phyloP scores from a whole-genome alignment of 495 filamentous ascomycete species.

The Aspergillus sclerotioniger region DNA sequence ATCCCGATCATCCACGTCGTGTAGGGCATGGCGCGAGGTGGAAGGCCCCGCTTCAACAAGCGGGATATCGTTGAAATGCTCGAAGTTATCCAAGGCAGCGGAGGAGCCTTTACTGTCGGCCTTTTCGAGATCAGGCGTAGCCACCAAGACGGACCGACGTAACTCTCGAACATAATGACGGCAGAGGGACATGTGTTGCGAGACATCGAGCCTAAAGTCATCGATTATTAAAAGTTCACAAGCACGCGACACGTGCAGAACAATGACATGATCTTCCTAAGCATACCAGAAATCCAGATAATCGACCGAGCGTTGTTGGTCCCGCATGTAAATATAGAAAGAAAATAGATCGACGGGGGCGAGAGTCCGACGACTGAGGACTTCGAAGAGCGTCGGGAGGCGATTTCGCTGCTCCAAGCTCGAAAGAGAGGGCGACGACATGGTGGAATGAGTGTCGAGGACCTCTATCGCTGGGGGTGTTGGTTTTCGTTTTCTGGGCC shows the following conservation, averaged over 20 bases:
- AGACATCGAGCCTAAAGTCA: slow-evolving; percentile 85
- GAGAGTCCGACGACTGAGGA: slow-evolving; percentile 84
- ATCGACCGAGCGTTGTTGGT: slow-evolving; percentile 95
- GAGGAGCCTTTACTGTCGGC: slow-evolving; percentile 80
- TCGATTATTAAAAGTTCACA: neutral
- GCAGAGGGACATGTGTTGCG: slow-evolving; percentile 97
- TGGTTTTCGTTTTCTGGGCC: slow-evolving; percentile 6
- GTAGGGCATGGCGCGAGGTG: slow-evolving; percentile 28
- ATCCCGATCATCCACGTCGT: slow-evolving; percentile 56
- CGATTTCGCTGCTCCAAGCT: slow-evolving; percentile 65
- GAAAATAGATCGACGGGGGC: slow-evolving; percentile 96
- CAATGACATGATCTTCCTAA: neutral
- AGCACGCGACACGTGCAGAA: neutral
- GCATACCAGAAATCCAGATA: slow-evolving; percentile 95
- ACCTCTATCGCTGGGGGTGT: neutral
- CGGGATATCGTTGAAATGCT: slow-evolving; percentile 61
- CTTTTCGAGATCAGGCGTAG: slow-evolving; percentile 87
- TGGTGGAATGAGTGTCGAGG: slow-evolving; percentile 18
- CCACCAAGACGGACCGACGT: slow-evolving; percentile 85
- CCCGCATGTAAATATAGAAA: slow-evolving; percentile 99
- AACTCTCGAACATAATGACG: slow-evolving; percentile 96
- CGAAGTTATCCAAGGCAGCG: slow-evolving; percentile 67
- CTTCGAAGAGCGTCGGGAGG: slow-evolving; percentile 91
- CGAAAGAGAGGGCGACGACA: slow-evolving; percentile 32
- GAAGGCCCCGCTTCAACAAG: slow-evolving; percentile 47